phyloP scores from a whole-genome alignment of 345 rosid genomes.

The Salix udensis region DNA sequence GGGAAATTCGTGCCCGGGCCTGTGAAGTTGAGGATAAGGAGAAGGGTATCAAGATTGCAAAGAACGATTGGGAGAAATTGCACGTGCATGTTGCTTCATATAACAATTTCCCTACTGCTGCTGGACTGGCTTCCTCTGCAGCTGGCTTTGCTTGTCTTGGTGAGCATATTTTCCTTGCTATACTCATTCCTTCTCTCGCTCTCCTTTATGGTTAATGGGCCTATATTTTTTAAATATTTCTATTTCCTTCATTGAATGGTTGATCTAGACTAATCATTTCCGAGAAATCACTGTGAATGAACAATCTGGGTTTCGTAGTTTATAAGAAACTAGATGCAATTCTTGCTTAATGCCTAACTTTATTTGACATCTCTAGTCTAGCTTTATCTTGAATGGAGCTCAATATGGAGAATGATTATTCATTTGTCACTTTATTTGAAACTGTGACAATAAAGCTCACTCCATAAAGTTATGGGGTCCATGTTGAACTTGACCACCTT shows the following conservation, averaged over 20 bases:
- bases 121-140: slow-evolving; percentile 98
- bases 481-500: background rate
- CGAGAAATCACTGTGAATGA: background rate
- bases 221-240: background rate
- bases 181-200: background rate
- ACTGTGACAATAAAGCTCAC: background rate
- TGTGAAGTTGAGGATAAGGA: slow-evolving; percentile 75
- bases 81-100: slow-evolving; percentile 82
- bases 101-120: slow-evolving; percentile 95
- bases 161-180: slow-evolving; percentile 16
- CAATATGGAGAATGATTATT: background rate
- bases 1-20: slow-evolving; percentile 80
- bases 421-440: background rate
- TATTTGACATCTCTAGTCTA: background rate
- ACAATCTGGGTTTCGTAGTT: background rate
- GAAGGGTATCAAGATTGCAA: slow-evolving; percentile 66
- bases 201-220: background rate
- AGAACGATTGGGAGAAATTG: slow-evolving; percentile 84
- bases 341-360: background rate
- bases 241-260: background rate
- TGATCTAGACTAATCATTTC: background rate
- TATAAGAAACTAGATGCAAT: background rate
- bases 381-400: background rate
- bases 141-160: slow-evolving; percentile 99
- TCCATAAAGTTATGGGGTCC: background rate